Base-by-base conservation (phyloP, 495 filamentous ascomycete species). In the Xylaria scruposa region DNA sequence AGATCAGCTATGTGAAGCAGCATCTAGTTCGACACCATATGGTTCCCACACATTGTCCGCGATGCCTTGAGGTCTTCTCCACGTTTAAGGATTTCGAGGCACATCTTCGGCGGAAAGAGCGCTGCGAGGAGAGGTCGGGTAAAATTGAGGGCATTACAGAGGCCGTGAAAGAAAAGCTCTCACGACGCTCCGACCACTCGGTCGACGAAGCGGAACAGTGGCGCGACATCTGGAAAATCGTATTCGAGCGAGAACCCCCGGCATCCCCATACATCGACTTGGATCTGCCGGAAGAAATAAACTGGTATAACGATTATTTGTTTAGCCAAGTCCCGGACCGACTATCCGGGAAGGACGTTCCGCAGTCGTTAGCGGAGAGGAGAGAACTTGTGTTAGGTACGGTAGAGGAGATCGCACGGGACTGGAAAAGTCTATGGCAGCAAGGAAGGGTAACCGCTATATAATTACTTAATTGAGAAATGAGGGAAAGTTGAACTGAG, bases 1-100 rank as follows among this genome's bases (percentile, higher is more conserved):
- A 61, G 8, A 61, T 61, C 15, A 61, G 58, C 31, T 61, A 61
- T 15, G 58, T 61, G 58, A 61, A 61, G 33, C 58, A 61, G 17
- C 58, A 61, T 38, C 58, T 61, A 21, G 29, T 61, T 19, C 58
- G 58, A 36, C 9, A 19, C 2, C 58, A 61, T 17, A 58, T 58
- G 15, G 53, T 31, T 15, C 53, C 53, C 53, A 26, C 9, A 7
- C 53, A 58, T 19, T 58, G 53, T 58, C 53, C 53, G 15, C 53
- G 53, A 58, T 58, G 53, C 24, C 29, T 58, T 26, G 24, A 29
- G 0, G 9, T 1, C 1, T 58, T 58, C 24, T 58, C 53, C 9
- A 0, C 24, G 8, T 17, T 1, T 26, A 3, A 2, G 13, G 53
- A 58, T 10, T 33, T 10, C 26, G 53, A 58, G 0, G 53, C 53